phyloP scores from a whole-genome alignment of 192 early-diverging fungal species.

The Entomortierella lignicola region DNA sequence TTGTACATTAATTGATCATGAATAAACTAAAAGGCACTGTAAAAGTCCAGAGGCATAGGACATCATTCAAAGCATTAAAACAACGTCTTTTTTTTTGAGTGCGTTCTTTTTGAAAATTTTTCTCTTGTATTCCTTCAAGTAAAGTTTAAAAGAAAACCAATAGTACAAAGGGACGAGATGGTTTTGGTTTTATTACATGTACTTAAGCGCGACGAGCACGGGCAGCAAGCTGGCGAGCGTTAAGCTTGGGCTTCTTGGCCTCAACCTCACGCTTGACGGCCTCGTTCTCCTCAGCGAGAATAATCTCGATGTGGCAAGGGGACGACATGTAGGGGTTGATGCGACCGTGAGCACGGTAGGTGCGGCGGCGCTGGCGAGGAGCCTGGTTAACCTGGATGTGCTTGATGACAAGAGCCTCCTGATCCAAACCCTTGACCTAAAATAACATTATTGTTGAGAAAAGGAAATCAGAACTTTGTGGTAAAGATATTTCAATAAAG shows the following conservation, averaged over 20 bases:
- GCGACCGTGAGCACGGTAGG: constrained; percentile 97
- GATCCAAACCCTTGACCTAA: constrained; percentile 90
- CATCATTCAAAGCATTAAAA: too few relatives aligned
- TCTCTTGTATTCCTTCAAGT: background rate
- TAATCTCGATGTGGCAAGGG: constrained; percentile 98
- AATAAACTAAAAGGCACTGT: background rate
- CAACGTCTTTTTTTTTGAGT: too few relatives aligned
- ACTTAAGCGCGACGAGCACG: constrained; percentile 60
- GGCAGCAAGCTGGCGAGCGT: constrained; percentile 67
- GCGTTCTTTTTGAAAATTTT: too few relatives aligned
- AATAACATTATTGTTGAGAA: background rate
- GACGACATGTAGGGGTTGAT: constrained; percentile 90
- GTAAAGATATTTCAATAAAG: too few relatives aligned
- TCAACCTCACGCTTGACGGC: constrained; percentile 80
- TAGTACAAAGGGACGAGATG: constrained; percentile 24
- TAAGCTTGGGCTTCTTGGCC: constrained; percentile 65
- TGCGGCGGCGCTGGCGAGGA: constrained; percentile 96
- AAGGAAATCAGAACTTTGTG: too few relatives aligned
- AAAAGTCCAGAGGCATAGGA: too few relatives aligned
- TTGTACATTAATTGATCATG: background rate
- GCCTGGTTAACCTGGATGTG: constrained; percentile 99
- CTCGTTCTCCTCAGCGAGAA: constrained; percentile 90
- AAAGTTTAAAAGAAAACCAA: constrained; percentile 8
- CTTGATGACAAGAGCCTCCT: constrained; percentile 90
- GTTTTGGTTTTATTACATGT: constrained; percentile 30